Evolutionary conservation across 2,329 filamentous ascomycete genomes (phyloP), one percentile per base, ranked within the genome.

Genomic region (Fusarium domesticum): DNA sequence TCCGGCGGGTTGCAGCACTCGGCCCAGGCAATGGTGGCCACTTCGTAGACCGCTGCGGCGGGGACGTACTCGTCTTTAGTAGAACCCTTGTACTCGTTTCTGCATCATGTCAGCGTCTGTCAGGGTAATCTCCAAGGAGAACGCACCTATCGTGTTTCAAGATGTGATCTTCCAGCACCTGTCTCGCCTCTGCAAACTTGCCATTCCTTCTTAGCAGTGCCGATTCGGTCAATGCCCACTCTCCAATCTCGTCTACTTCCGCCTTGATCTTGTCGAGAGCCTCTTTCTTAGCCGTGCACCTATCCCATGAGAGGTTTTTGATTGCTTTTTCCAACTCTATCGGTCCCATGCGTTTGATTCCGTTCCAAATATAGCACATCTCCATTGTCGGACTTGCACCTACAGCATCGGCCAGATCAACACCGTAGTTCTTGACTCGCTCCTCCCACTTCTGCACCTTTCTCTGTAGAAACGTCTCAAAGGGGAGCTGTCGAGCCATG

Each of bases 281-380:
- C 34, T 73, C 70, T 0, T 64, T 60, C 5, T 64, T 51, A 6
- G 69, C 71, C 1, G 79, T 80, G 37, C 80, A 83, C 69, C 89
- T 66, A 17, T 72, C 69, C 79, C 80, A 95, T 0, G 73, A 71
- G 10, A 96, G 68, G n/a, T 77, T 76, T 1, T 64, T 67, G 30
- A 89, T 64, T 0, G 83, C 87, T 33, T 73, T 69, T 37, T 85
- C 72, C 12, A 96, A 71, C 47, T 92, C 79, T 0, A 70, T 69
- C 1, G 69, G 58, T 2, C 78, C 73, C 88, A 96, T 95, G 42
- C 89, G 82, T 67, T 88, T 92, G 57, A 81, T 83, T 1, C 91
- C 92, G 60, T 89, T 91, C 91, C 91, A 97, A 58, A 97, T 82
- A 64, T 92, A 95, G 11, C 87, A 84, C 86, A 97, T 95, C 70